Evolutionary conservation across 768 basidiomycete genomes (phyloP).

Genomic region (Lactarius quietus): DNA sequence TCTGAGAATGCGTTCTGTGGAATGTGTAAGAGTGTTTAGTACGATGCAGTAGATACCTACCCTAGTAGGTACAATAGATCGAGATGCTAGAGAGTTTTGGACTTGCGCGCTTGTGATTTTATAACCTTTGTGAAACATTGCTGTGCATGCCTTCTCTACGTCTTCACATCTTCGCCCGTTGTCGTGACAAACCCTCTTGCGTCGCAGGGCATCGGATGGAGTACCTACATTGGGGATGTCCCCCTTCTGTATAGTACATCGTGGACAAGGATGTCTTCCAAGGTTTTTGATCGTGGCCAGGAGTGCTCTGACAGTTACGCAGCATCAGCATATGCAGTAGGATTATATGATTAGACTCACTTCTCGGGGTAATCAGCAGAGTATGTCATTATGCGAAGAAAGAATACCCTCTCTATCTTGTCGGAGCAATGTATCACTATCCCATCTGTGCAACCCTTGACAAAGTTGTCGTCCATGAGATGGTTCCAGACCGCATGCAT

Average conservation of each 20-base stretch:
- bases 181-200: no score
- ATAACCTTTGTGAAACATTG: neutral
- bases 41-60: neutral
- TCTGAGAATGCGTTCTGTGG: neutral
- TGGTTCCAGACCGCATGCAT: slow-evolving; percentile 28
- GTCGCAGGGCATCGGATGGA: no score
- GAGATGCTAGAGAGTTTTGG: no score
- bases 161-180: no score
- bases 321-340: no score
- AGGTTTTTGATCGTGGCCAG: slow-evolving; percentile 24
- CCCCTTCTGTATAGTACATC: no score
- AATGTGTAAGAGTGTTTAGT: neutral
- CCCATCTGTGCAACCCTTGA: slow-evolving; percentile 21
- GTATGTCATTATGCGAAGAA: slow-evolving; percentile 29
- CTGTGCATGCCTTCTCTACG: neutral
- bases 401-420: slow-evolving; percentile 27
- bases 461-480: slow-evolving; percentile 27
- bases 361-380: slow-evolving; percentile 30
- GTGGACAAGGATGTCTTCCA: no score
- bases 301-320: neutral
- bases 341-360: slow-evolving; percentile 15
- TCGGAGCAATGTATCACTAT: slow-evolving; percentile 22
- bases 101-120: rapidly evolving
- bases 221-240: no score
- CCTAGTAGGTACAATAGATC: neutral